Evolutionary conservation across 2,329 filamentous ascomycete genomes (phyloP).

Genomic region (Ambrosiella cleistominuta): DNA sequence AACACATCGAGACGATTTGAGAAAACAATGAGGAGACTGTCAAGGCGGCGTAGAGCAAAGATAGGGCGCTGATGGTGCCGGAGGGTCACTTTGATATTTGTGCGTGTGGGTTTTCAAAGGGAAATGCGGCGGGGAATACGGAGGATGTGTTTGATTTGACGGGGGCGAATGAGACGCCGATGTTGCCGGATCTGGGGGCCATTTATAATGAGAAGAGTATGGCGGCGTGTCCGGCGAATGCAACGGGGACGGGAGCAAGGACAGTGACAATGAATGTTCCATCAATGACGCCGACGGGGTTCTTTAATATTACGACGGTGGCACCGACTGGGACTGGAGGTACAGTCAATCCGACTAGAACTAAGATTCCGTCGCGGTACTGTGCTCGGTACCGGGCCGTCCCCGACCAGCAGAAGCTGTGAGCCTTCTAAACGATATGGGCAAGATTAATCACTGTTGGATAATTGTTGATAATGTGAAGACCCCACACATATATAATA

Average conservation of each 20-base stretch:
- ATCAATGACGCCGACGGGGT: no score
- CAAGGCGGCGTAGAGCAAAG: neutral
- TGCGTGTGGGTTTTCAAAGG: slow-evolving; percentile 24
- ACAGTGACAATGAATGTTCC: no score
- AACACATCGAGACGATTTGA: no score
- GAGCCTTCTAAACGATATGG: neutral
- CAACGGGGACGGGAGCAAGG: neutral
- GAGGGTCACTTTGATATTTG: slow-evolving; percentile 26
- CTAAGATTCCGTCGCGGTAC: neutral
- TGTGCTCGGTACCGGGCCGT: neutral
- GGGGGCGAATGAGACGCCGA: slow-evolving; percentile 16
- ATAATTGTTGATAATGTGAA: no score
- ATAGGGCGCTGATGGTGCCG: slow-evolving; percentile 24
- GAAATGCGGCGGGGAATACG: slow-evolving; percentile 45
- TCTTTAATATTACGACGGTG: no score
- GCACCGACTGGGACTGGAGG: neutral
- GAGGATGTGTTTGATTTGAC: slow-evolving; percentile 31
- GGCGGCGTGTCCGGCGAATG: neutral
- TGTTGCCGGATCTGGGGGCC: slow-evolving; percentile 8
- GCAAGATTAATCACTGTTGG: no score
- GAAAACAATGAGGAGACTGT: neutral
- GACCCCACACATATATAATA: no score
- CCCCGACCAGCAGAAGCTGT: neutral
- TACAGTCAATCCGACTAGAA: neutral
- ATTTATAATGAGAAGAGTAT: neutral